Evolutionary conservation across 2,329 filamentous ascomycete species (phyloP).

Genomic region (Botryotinia convoluta): DNA sequence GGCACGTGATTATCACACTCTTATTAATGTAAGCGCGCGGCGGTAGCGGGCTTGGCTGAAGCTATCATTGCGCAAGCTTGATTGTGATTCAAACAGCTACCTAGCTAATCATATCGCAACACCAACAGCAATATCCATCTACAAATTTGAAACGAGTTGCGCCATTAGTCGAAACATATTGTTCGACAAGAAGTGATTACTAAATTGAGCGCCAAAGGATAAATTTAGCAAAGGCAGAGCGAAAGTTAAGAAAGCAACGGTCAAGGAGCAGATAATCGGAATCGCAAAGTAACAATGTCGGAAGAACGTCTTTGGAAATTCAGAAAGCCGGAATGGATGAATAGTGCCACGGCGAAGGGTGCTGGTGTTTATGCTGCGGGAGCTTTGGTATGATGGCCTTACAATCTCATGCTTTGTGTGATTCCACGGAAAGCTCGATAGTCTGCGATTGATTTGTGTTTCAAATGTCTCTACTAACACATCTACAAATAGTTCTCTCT

Average conservation of each 20-base stretch:
- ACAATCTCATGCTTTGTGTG: slow-evolving; percentile 7
- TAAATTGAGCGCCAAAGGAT: neutral
- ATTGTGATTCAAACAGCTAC: neutral
- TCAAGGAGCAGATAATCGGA: neutral
- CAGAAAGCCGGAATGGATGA: slow-evolving; percentile 63
- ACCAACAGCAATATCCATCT: neutral
- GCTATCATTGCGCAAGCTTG: slow-evolving; percentile 4
- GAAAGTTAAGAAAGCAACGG: neutral
- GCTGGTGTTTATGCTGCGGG: slow-evolving; percentile 62
- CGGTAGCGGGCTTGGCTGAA: slow-evolving; percentile 12
- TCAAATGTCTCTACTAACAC: neutral
- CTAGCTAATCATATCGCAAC: slow-evolving; percentile 8
- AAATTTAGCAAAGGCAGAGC: neutral
- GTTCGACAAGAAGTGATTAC: neutral
- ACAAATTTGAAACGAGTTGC: neutral
- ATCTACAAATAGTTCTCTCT: slow-evolving; percentile 55
- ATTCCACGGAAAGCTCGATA: neutral
- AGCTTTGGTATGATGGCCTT: slow-evolving; percentile 52
- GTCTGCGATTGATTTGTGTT: neutral
- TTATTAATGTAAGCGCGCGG: neutral
- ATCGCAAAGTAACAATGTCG: slow-evolving; percentile 47
- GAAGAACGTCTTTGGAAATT: slow-evolving; percentile 69
- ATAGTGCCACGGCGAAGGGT: slow-evolving; percentile 61
- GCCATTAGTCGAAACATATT: neutral
- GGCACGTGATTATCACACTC: neutral